Evolutionary conservation across 768 basidiomycete species (phyloP), one percentile per base, ranked within the genome.

Genomic region (Dentipellis fragilis): DNA sequence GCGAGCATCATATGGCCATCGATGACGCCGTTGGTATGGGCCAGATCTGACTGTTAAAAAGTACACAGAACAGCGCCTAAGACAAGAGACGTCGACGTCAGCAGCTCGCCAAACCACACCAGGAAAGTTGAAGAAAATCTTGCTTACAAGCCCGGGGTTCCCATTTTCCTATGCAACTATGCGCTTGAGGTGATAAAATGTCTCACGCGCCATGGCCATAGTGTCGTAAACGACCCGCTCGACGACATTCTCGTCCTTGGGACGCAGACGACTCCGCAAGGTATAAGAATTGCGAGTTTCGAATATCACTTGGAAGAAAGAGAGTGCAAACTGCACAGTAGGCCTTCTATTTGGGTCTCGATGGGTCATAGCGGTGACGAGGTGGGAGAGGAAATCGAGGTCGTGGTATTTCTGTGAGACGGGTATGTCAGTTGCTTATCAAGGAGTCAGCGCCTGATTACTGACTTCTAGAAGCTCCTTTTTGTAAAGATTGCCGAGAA

Each of bases 401-500:
- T 16, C 49, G 16, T 34, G 22, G 10, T 49, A 49, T 35, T 49
- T 49, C 49, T 49, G 49, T 2, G 29, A 34, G 11, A 11, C 1
- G 22, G n/a, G 21, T 49, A 7, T 9, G 11, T 49, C 14, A 16
- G 21, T 9, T 1, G 10, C 22, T 14, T 22, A 0, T 22, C 22
- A 11, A 11, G 10, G 42, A 3, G 42, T 6, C 29, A 6, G 29
- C 3, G 29, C 6, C 29, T 29, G 3, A 6, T 29, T 29, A 52
- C 61, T 54, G 29, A 62, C 62, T 45, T 55, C 12, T 1, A 58
- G 14, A 40, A 65, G 60, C 22, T 62, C 55, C 45, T 59, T 63
- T 19, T 49, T 45, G 38, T 58, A 66, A 0, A 67, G 22, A 46
- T 65, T 61, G 2, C 67, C 66, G 6, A 67, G 56, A 10, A 60